These are phyloP conservation scores for Pyracantha coccinea DNA, from an alignment of 331 rosid genomes.

Conservation along the genomic window DNA sequence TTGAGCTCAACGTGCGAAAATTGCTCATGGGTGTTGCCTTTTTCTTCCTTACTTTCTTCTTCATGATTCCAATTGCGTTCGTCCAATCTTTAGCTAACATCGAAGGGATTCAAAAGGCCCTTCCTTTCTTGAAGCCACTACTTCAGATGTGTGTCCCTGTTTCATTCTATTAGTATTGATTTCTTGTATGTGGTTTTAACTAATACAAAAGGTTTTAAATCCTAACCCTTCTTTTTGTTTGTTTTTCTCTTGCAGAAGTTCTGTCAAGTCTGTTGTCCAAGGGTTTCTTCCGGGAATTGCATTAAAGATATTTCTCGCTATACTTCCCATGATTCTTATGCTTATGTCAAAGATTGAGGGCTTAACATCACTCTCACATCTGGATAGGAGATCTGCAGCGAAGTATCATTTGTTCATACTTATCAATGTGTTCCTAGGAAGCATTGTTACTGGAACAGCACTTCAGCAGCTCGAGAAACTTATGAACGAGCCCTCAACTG, in stretches of 20 bases:
- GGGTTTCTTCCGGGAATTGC: conserved; percentile 93
- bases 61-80: conserved; percentile 88
- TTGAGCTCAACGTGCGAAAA: conserved; percentile 60
- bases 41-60: conserved; percentile 67
- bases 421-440: conserved; percentile 88
- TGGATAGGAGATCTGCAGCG: conserved; percentile 80
- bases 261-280: conserved; percentile 61
- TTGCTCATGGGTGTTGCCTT: conserved; percentile 44
- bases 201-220: conserved; percentile 5
- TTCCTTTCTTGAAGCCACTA: conserved; percentile 70
- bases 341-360: conserved; percentile 84
- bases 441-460: conserved; percentile 82
- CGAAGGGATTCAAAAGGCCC: conserved; percentile 53
- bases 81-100: conserved; percentile 94
- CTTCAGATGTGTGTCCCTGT: conserved; percentile 54
- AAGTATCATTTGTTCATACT: conserved; percentile 73
- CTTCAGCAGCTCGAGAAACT: conserved; percentile 68
- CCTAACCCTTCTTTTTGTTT: not conserved
- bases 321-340: conserved; percentile 75
- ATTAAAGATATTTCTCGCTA: conserved; percentile 64
- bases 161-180: not conserved
- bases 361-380: conserved; percentile 47
- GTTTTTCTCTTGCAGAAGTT: conserved; percentile 37
- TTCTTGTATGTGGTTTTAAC: not conserved
- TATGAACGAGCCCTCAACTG: conserved; percentile 44